phyloP scores from a whole-genome alignment of 768 basidiomycete genomes.

The Aureoboletus auriporus region DNA sequence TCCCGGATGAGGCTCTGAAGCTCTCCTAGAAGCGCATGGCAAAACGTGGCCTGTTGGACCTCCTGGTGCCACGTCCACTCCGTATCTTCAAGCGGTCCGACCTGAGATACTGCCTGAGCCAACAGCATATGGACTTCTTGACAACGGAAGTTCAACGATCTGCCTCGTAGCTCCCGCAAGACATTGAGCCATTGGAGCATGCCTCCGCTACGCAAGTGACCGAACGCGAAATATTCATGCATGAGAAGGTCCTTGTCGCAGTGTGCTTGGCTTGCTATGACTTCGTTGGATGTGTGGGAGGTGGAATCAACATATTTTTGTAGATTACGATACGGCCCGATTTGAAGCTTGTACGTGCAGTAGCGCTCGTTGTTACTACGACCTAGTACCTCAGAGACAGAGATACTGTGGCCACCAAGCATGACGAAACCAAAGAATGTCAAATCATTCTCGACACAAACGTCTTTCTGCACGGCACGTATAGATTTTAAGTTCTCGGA shows the following conservation, averaged over 20 bases:
- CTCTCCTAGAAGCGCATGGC: conserved; percentile 30
- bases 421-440: conserved; percentile 28
- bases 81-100: conserved; percentile 26
- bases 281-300: conserved; percentile 37
- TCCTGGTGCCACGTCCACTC: conserved; percentile 38
- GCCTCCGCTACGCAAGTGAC: conserved; percentile 40
- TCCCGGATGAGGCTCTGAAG: conserved; percentile 30
- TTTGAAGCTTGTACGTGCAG: conserved; percentile 32
- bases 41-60: conserved; percentile 29
- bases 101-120: background rate
- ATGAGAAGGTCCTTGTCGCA: conserved; percentile 38
- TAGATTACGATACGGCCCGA: conserved; percentile 31
- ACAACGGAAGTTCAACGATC: conserved; percentile 34
- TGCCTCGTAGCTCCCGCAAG: conserved; percentile 35
- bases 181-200: conserved; percentile 51
- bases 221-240: conserved; percentile 43
- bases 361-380: conserved; percentile 4
- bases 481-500: background rate
- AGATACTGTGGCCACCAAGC: background rate
- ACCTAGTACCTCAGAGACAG: conserved; percentile 13
- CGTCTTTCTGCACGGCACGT: conserved; percentile 9
- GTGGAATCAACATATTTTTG: conserved; percentile 34
- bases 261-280: conserved; percentile 40
- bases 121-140: conserved; percentile 41
- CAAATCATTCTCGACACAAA: conserved; percentile 30